Evolutionary conservation across 768 basidiomycete genomes (phyloP).

Genomic region (Pisolithus orientalis): DNA sequence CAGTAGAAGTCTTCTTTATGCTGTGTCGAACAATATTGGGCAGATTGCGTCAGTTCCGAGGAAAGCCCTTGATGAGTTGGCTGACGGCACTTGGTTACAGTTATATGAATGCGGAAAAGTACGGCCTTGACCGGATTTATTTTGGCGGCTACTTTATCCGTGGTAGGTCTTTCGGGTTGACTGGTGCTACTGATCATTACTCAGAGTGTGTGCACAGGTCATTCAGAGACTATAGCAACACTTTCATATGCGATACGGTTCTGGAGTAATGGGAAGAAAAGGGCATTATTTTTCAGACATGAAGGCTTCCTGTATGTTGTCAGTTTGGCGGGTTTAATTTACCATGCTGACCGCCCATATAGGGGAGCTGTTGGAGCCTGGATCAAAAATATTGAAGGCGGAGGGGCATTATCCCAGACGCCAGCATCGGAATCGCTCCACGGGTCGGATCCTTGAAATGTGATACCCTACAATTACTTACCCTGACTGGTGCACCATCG

Average conservation of each 20-base stretch:
- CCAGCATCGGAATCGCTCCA: constrained; percentile 4
- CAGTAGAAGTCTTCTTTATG: constrained; percentile 89
- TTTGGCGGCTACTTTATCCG: constrained; percentile 99
- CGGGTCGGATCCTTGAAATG: not conserved
- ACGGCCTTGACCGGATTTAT: constrained; percentile 92
- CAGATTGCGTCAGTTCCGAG: constrained; percentile 87
- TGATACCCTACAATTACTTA: too few species aligned
- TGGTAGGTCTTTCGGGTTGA: constrained; percentile 45
- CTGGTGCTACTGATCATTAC: not conserved
- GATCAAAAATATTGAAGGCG: constrained; percentile 79
- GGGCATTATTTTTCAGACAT: constrained; percentile 93
- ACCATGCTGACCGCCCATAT: constrained; percentile 4
- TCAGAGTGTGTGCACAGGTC: constrained; percentile 48
- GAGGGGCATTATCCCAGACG: constrained; percentile 3
- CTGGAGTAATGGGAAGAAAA: constrained; percentile 97
- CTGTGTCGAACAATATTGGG: constrained; percentile 97
- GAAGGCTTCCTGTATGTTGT: constrained; percentile 90
- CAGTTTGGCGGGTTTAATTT: not conserved
- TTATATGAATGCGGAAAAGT: constrained; percentile 99
- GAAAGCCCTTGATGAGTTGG: not conserved
- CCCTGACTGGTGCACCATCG: too few species aligned
- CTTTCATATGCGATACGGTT: constrained; percentile 98
- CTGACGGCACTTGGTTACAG: constrained; percentile 15
- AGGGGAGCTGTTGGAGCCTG: constrained; percentile 95
- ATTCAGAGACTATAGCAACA: constrained; percentile 94